Evolutionary conservation across 768 basidiomycete species (phyloP), one percentile per base, ranked within the genome.

Genomic region (Pholiota molesta): DNA sequence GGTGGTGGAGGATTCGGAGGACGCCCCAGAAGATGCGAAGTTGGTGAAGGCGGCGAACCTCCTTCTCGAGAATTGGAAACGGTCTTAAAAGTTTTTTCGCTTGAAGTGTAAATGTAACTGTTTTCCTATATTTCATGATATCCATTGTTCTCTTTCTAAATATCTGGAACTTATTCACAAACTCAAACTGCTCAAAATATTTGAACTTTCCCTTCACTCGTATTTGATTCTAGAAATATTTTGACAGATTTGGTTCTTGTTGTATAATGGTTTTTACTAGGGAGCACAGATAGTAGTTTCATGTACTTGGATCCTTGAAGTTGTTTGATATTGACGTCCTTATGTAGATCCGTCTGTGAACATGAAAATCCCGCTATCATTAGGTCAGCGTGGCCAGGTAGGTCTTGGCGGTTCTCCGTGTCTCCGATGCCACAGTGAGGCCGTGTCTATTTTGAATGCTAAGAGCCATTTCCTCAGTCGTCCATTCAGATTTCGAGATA

Each of bases 51-150:
- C 76, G 0, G 73, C 76, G 16, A 77, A 75, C 54, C 74, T 78
- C 53, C 71, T 83, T 29, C 61, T 82, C 26, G 79, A 81, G 59
- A 65, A 71, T 28, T 83, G 80, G 81, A 72, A 70, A 53, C 76
- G 62, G 13, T 39, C 45, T 26, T 42, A 59, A 29, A 58, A 55
- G 35, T 37, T 61, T 51, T 52, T 52, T 61, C n/a, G 28, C 17
- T 29, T 56, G 29, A 40, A 13, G 19, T 49, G 23, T 49, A 49
- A 49, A 5, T 26, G 19, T 49, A 21, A 49, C 13, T 19, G 52
- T 33, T 39, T 28, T 39, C 28, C 19, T 29, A 21, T 13, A 33
- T n/a, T 55, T 56, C 39, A 47, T n/a, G 33, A 39, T 17, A 14
- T 39, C 29, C 28, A 21, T 29, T 21, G 49, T 11, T 44, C 33